A percentile compares a stretch with the other conserved stretches of the same genome.
Evolutionary conservation across 495 filamentous ascomycete genomes (phyloP).

Genomic region (Chaetomium fimeti): DNA sequence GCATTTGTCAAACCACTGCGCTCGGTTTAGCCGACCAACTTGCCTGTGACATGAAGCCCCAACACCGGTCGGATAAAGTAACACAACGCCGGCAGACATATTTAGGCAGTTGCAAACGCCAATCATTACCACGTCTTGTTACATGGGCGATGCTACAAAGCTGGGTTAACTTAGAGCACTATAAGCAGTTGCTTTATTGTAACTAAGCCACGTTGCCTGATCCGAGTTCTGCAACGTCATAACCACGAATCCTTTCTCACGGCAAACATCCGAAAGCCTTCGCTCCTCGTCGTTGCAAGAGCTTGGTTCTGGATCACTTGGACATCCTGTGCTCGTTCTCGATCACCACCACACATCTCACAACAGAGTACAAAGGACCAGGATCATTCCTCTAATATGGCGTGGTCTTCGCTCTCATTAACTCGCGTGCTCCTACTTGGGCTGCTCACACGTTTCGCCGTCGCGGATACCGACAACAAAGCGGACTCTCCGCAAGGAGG

Average conservation of each 20-base stretch:
- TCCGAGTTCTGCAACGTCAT: constrained; percentile 11
- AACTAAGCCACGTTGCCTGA: constrained; percentile 36
- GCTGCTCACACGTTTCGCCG: constrained; percentile 19
- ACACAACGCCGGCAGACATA: background rate
- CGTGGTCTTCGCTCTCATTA: constrained; percentile 24
- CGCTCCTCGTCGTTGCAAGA: background rate
- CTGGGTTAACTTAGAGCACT: constrained; percentile 4
- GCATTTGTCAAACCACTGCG: background rate
- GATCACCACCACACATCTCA: background rate
- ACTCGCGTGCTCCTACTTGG: constrained; percentile 25
- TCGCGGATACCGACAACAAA: constrained; percentile 12
- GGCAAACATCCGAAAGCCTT: constrained; percentile 8
- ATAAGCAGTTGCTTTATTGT: background rate
- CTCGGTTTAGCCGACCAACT: constrained; percentile 1
- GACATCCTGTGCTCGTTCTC: no score
- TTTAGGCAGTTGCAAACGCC: constrained; percentile 34
- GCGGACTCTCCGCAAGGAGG: constrained; percentile 15
- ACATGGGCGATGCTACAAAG: constrained; percentile 15
- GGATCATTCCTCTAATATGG: constrained; percentile 17
- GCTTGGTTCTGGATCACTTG: no score
- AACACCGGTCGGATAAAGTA: constrained; percentile 6
- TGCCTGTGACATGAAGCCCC: background rate
- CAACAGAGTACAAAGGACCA: no score
- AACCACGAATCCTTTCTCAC: constrained; percentile 2
- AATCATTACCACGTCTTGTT: constrained; percentile 21